Base-by-base conservation (phyloP, 768 basidiomycete species). In the Obba rivulosa region DNA sequence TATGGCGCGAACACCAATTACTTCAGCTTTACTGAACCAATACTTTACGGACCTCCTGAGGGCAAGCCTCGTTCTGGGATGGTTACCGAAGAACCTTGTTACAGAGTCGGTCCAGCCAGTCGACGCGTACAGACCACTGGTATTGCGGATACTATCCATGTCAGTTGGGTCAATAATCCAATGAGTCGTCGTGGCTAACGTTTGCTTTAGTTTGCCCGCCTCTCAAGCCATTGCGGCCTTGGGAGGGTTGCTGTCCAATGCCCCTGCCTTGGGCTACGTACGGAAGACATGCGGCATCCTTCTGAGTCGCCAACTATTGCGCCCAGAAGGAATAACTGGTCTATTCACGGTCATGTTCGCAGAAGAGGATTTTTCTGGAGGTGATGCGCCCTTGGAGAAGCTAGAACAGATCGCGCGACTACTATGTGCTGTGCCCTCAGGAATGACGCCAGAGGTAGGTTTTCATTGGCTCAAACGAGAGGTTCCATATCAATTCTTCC, bases 401-500 rank as follows among this genome's bases (percentile, higher is more conserved):
- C 71, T 92, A 23, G 85, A 92, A 50, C 83, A 84, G 47, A 71
- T 91, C 25, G 75, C 87, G 17, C 71, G 69, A 5, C 73, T 89
- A 17, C 61, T 96, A 42, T 72, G 69, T 37, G 68, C 80, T n/a
- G 71, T 83, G 11, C 91, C 92, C 0, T 64, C 75, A 0, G 71
- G 67, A 11, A 76, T 79, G 64, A 64, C 69, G 8, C 62, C 76
- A 13, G 69, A 81, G 68, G 89, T 87, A 56, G 43, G 77, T 59
- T 16, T 1, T 34, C 25, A 20, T 10, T 31, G 3, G 22, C 40
- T 14, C 7, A 13, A 10, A 17, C 41, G 22, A 5, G 8, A 13
- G 13, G 13, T 31, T 1, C 13, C 51, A 16, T 34, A 41, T 20
- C 17, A n/a, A 36, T 50, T 16, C 53, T 13, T 23, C 36, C 23